Evolutionary conservation across 2,329 filamentous ascomycete species (phyloP).

Genomic region (Conoideocrella luteorostrata): DNA sequence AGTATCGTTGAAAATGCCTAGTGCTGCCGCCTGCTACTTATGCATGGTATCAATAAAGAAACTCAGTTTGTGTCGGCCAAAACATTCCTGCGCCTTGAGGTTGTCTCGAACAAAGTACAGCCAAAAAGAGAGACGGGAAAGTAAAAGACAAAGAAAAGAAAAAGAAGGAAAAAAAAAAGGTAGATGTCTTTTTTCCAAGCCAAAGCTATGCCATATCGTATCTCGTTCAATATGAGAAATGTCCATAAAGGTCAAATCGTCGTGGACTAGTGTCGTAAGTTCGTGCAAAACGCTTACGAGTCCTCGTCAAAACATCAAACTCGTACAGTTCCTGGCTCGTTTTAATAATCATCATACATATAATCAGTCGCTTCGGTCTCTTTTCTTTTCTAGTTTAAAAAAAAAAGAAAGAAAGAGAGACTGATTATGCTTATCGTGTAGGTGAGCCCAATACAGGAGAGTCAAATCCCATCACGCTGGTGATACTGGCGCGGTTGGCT

Average conservation of each 20-base stretch:
- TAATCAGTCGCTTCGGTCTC: no score
- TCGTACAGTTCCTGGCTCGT: slow-evolving; percentile 8
- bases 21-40: slow-evolving; percentile 2
- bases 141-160: background rate
- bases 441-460: slow-evolving; percentile 19
- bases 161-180: background rate
- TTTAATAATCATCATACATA: background rate
- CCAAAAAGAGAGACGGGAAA: background rate
- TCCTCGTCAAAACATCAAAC: slow-evolving; percentile 2
- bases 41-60: slow-evolving; percentile 4
- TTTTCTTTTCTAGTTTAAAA: no score
- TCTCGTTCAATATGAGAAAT: no score
- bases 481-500: slow-evolving; percentile 24
- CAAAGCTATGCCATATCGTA: no score
- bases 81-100: background rate
- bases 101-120: background rate
- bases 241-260: slow-evolving; percentile 1
- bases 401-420: background rate
- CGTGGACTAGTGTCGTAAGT: background rate
- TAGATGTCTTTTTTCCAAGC: no score
- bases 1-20: no score
- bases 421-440: slow-evolving; percentile 8
- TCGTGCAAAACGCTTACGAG: background rate
- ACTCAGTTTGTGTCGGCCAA: background rate
- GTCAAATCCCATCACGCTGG: slow-evolving; percentile 21